A percentile compares a stretch with the other conserved stretches of the same genome.
These are phyloP conservation scores for Lineolata rhizophorae DNA, from an alignment of 495 filamentous ascomycete genomes.

Conservation along the genomic window DNA sequence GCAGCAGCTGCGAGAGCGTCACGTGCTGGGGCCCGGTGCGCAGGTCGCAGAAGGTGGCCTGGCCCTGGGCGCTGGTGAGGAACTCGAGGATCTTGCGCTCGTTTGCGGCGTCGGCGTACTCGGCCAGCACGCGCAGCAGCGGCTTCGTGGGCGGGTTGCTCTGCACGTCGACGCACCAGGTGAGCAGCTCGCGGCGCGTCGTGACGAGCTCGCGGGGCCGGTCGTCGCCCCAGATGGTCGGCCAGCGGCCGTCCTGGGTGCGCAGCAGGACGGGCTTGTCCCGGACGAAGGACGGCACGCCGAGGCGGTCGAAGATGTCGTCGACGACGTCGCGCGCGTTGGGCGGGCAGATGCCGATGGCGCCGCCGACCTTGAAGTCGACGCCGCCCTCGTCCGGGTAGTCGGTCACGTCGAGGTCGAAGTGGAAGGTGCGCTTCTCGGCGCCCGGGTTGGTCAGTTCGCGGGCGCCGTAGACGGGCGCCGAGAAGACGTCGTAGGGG, in stretches of 20 bases:
- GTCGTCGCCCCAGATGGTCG: constrained; percentile 96
- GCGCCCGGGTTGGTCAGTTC: constrained; percentile 82
- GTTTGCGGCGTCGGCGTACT: constrained; percentile 53
- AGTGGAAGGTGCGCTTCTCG: constrained; percentile 90
- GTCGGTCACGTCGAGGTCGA: constrained; percentile 88
- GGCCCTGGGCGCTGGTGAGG: constrained; percentile 74
- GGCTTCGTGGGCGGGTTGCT: constrained; percentile 78
- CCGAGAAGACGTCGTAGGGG: constrained; percentile 74
- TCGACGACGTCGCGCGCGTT: constrained; percentile 63
- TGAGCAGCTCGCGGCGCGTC: constrained; percentile 73
- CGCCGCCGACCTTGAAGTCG: constrained; percentile 92
- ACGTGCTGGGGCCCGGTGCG: constrained; percentile 76
- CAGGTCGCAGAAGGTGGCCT: constrained; percentile 85
- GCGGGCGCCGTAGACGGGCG: constrained; percentile 56
- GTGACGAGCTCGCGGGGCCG: constrained; percentile 60
- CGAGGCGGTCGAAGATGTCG: constrained; percentile 58
- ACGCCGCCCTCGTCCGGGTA: constrained; percentile 71
- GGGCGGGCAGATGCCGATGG: constrained; percentile 77
- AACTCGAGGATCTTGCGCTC: constrained; percentile 77
- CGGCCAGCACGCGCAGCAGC: constrained; percentile 67
- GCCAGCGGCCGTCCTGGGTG: constrained; percentile 73
- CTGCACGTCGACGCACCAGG: constrained; percentile 88
- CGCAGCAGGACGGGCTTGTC: constrained; percentile 59
- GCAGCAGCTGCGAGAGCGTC: constrained; percentile 60
- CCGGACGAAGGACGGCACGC: constrained; percentile 52